Evolutionary conservation across 768 basidiomycete genomes (phyloP).

Genomic region (Zangia roseola): DNA sequence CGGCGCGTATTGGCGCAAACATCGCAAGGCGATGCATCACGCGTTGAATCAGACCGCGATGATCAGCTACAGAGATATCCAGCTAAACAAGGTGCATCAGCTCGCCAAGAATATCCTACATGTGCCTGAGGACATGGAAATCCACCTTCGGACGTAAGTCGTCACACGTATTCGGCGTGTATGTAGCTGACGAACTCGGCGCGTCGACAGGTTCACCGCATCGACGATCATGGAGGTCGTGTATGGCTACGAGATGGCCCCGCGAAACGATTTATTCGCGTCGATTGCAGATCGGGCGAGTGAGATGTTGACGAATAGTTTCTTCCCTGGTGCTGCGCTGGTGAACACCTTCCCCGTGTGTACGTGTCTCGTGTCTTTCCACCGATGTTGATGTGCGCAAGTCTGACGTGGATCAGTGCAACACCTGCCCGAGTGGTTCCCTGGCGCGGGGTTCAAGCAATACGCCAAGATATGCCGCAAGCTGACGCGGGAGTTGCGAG

Average conservation of each 20-base stretch:
- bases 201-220: constrained; percentile 22
- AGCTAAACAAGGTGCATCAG: constrained; percentile 31
- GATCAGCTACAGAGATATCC: constrained; percentile 31
- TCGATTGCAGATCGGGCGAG: constrained; percentile 31
- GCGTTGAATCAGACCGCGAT: constrained; percentile 32
- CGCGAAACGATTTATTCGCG: constrained; percentile 31
- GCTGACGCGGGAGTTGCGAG: constrained; percentile 18
- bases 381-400: not conserved
- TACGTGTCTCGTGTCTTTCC: constrained; percentile 7
- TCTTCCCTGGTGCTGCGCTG: constrained; percentile 31
- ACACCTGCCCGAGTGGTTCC: constrained; percentile 31
- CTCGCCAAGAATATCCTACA: constrained; percentile 31
- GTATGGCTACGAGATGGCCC: constrained; percentile 36
- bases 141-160: constrained; percentile 22
- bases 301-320: constrained; percentile 24
- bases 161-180: too few relatives aligned
- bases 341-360: constrained; percentile 33
- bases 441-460: constrained; percentile 28
- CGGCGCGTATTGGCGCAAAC: constrained; percentile 37
- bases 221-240: constrained; percentile 33
- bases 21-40: constrained; percentile 39
- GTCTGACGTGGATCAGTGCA: constrained; percentile 13
- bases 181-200: too few relatives aligned
- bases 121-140: constrained; percentile 26
- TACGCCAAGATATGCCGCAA: constrained; percentile 17